phyloP scores from a whole-genome alignment of 2,329 filamentous ascomycete genomes.

The Arthrobotrys sinensis region DNA sequence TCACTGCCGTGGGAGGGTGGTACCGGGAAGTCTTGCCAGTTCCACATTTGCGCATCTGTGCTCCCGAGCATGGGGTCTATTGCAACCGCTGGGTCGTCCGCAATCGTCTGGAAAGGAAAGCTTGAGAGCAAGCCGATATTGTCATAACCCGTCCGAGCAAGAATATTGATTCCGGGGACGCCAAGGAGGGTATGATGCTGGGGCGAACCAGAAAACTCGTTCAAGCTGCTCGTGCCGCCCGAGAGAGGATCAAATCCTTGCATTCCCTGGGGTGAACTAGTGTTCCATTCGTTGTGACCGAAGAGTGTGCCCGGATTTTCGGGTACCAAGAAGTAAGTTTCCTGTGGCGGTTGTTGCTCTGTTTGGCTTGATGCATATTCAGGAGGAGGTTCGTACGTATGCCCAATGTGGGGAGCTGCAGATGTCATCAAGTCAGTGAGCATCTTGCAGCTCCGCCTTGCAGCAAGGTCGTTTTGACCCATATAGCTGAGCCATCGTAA shows the following conservation, averaged over 20 bases:
- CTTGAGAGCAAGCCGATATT: conserved; percentile 45
- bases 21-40: conserved; percentile 44
- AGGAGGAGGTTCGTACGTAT: conserved; percentile 35
- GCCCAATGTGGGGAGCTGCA: conserved; percentile 48
- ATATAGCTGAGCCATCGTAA: conserved; percentile 64
- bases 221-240: conserved; percentile 24
- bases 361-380: conserved; percentile 28
- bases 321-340: conserved; percentile 27
- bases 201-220: conserved; percentile 41
- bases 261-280: conserved; percentile 23
- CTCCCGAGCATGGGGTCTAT: conserved; percentile 43
- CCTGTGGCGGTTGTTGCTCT: conserved; percentile 35
- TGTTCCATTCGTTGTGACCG: conserved; percentile 25
- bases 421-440: conserved; percentile 62
- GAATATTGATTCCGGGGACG: conserved; percentile 57
- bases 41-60: conserved; percentile 40
- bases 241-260: conserved; percentile 45
- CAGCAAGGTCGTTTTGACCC: conserved; percentile 63
- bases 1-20: conserved; percentile 34
- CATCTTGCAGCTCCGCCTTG: conserved; percentile 63
- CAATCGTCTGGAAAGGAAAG: conserved; percentile 50
- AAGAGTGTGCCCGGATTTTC: conserved; percentile 31
- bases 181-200: conserved; percentile 52
- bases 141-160: conserved; percentile 44
- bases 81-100: conserved; percentile 23